phyloP scores from a whole-genome alignment of 148 eudicot genomes.

The Amaranthus hypochondriacus region DNA sequence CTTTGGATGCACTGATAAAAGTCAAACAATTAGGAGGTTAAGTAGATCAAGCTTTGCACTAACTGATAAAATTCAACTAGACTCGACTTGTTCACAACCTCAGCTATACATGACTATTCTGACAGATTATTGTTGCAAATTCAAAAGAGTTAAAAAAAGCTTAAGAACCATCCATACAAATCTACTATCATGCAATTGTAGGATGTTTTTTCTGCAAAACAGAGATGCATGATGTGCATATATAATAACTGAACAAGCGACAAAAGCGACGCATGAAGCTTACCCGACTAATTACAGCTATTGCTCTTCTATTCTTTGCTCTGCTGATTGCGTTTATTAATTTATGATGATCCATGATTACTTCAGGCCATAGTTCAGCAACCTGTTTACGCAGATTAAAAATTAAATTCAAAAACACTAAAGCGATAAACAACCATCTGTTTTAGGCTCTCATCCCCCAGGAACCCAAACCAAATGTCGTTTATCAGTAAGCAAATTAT shows the following conservation, averaged over 20 bases:
- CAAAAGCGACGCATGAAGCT: neutral
- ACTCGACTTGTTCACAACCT: neutral
- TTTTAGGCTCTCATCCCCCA: neutral
- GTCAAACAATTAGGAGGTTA: too few relatives aligned
- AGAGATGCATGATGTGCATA: neutral
- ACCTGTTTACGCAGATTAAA: slow-evolving; percentile 7
- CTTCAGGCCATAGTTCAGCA: slow-evolving; percentile 20
- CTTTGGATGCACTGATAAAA: too few relatives aligned
- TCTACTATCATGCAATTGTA: neutral
- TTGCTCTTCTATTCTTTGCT: slow-evolving; percentile 14
- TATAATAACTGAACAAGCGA: neutral
- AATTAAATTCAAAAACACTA: neutral
- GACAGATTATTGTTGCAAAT: neutral
- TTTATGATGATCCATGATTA: slow-evolving; percentile 17
- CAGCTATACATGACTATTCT: neutral
- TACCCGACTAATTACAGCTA: slow-evolving; percentile 8
- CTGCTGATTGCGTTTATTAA: slow-evolving; percentile 12
- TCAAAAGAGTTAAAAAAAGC: neutral
- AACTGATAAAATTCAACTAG: too few relatives aligned
- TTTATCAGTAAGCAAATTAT: neutral
- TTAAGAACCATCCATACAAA: neutral
- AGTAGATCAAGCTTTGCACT: too few relatives aligned
- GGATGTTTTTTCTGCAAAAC: neutral
- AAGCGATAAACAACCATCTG: neutral
- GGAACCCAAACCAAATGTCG: neutral